Evolutionary conservation across 768 basidiomycete genomes (phyloP), one percentile per base, ranked within the genome.

Genomic region (Hebeloma cylindrosporum): DNA sequence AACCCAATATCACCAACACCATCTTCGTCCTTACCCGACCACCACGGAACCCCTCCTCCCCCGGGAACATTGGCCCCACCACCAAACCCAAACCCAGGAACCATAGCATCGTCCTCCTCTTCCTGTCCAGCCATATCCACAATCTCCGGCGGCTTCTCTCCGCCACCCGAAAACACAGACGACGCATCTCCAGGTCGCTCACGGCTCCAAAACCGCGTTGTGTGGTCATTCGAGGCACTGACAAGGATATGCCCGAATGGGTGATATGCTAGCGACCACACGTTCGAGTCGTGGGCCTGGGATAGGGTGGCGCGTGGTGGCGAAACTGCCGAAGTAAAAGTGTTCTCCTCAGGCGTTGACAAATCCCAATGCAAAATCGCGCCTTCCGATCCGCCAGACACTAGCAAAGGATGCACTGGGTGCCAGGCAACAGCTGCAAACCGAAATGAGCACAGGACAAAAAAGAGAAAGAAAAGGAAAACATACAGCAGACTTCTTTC

Each of bases 221-320:
- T 97, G 69, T 94, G 92, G 72, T 99, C 96, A 71, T 96, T 98
- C n/a, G 88, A 89, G 7, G 87, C 96, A 50, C 82, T 85, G 50
- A 85, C 93, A 56, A 99, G 83, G 56, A 98, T 77, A 67, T 98
- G 94, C 0, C 96, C 95, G 11, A 98, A 80, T 0, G 95, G 94
- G 67, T 98, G 94, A 77, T 83, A 99, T 3, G 92, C 82, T 51
- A 99, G 79, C 0, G 91, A 83, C 91, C 94, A 98, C 50, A 99
- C 91, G 64, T 94, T 93, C 22, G 90, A 92, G 71, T 99, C 96
- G 74, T 99, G 96, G 7, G 96, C 96, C 61, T 92, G 88, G n/a
- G 88, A 85, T 55, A 99, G 82, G 10, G 82, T 85, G 4, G 91
- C 87, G 40, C 89, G 84, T 0, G 93, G 89, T 3, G 71, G 64